A percentile compares a stretch with the other conserved stretches of the same genome.
phyloP scores from a whole-genome alignment of 2,329 filamentous ascomycete species.

The Lasiodiplodia gonubiensis region DNA sequence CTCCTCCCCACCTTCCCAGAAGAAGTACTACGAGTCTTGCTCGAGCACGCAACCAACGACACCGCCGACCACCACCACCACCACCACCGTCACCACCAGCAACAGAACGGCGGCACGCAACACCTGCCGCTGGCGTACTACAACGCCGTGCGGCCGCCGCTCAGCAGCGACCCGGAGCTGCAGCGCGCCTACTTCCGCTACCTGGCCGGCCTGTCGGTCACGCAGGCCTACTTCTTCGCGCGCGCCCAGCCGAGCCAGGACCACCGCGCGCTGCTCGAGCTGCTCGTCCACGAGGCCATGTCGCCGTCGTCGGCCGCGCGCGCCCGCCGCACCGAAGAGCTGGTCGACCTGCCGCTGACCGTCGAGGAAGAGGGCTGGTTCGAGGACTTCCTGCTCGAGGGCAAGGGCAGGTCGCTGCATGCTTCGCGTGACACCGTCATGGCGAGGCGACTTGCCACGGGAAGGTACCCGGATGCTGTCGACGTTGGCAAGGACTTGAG shows the following conservation, averaged over 20 bases:
- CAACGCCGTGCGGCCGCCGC: constrained; percentile 73
- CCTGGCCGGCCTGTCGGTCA: constrained; percentile 69
- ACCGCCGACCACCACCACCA: constrained; percentile 57
- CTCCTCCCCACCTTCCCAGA: constrained; percentile 82
- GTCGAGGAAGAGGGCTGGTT: constrained; percentile 75
- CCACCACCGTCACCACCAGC: background rate
- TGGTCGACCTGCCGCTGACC: constrained; percentile 76
- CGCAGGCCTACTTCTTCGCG: constrained; percentile 76
- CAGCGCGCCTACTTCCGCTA: constrained; percentile 72
- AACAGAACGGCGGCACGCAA: background rate
- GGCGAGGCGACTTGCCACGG: constrained; percentile 73
- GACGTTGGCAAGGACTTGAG: constrained; percentile 39
- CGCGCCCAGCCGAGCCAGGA: constrained; percentile 67
- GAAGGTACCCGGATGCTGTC: constrained; percentile 59
- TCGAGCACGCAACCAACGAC: constrained; percentile 60
- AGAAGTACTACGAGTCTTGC: constrained; percentile 75
- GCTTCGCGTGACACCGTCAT: constrained; percentile 75
- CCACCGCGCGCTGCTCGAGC: constrained; percentile 69
- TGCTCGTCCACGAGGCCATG: constrained; percentile 58
- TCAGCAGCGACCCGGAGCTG: constrained; percentile 64
- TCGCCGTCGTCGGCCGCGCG: constrained; percentile 35
- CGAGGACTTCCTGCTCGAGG: constrained; percentile 68
- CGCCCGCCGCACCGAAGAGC: constrained; percentile 67
- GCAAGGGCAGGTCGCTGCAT: constrained; percentile 68
- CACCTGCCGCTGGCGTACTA: constrained; percentile 76